Evolutionary conservation across 306 rosid genomes (phyloP), one percentile per base, ranked within the genome.

Genomic region (Vigna nakashimae): DNA sequence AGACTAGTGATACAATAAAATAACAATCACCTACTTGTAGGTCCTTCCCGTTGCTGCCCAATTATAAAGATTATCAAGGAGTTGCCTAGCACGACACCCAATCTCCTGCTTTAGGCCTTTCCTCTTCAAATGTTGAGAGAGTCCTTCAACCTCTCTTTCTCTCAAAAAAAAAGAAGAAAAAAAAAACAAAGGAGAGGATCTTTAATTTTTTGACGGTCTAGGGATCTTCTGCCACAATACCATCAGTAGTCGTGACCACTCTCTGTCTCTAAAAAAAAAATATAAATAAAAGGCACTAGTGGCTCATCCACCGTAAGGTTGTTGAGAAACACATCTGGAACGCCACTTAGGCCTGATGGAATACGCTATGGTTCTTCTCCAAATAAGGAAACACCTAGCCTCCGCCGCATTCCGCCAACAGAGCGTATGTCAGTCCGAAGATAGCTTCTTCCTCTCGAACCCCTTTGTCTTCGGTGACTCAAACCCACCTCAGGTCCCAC

Each of bases 311-410:
- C 77, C 83, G 97, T 70, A 95, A 82, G 99, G 85, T 91, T 76
- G 99, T 91, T 13, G 94, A 92, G 45, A 95, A 89, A 76, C 87
- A 90, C n/a, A 69, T 95, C 11, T 91, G 79, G 68, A 98, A 95
- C 40, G 98, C 99, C 98, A 91, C 68, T 80, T 95, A 17, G 98
- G 98, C 48, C 87, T 95, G 46, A 89, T 95, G 98, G 98, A 95
- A 52, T 98, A 95, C 49, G 98, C 98, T 30, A 86, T 92, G 97
- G 97, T 84, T 58, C 98, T 95, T 51, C 97, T 95, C 46, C 98
- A 95, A 81, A 92, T 98, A 9, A 96, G 98, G 0, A 95, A 95
- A 72, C 96, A 98, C 9, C 93, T 95, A 0, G 98, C 99, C 57
- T 83, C 80, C 6, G 99, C 96, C n/a, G 98, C 99, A 0, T 91